Conservation (phyloP, 208 protist species). For the Acanthamoeba castellanii region DNA sequence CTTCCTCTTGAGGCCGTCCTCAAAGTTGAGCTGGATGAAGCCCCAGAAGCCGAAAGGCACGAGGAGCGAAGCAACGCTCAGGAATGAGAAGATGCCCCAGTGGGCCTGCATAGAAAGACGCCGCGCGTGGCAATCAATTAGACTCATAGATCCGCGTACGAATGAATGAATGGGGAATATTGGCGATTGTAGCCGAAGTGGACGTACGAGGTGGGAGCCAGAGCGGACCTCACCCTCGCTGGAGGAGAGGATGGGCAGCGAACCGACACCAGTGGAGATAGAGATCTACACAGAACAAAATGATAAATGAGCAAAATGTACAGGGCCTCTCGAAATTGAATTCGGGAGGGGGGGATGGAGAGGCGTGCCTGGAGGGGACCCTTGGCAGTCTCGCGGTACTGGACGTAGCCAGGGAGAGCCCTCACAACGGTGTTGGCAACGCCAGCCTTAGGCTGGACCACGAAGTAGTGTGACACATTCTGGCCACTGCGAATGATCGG, state of each 20-base stretch:
- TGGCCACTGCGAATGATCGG: background rate
- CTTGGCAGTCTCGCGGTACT: conserved; percentile 59
- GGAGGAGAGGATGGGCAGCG: conserved; percentile 25
- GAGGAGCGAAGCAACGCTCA: conserved; percentile 29
- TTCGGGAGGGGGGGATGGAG: background rate
- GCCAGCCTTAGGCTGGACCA: conserved; percentile 20
- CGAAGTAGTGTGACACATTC: conserved; percentile 66
- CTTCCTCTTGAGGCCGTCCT: conserved; percentile 68
- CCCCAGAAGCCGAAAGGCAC: conserved; percentile 65
- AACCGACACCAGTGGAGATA: conserved; percentile 21
- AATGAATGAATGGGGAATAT: background rate
- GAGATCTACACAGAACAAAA: background rate
- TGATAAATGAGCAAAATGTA: background rate
- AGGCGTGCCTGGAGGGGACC: background rate
- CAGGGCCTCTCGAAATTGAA: too few species aligned
- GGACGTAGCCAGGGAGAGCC: background rate
- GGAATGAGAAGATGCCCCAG: conserved; percentile 61
- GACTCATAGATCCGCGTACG: background rate
- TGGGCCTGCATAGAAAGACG: background rate
- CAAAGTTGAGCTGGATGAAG: conserved; percentile 68
- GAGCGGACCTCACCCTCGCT: conserved; percentile 40
- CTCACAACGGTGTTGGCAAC: conserved; percentile 56
- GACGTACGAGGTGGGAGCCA: conserved; percentile 39
- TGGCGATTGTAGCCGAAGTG: background rate
- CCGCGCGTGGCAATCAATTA: background rate